Conservation (phyloP, 306 rosid genomes). For the Prunus mira region DNA sequence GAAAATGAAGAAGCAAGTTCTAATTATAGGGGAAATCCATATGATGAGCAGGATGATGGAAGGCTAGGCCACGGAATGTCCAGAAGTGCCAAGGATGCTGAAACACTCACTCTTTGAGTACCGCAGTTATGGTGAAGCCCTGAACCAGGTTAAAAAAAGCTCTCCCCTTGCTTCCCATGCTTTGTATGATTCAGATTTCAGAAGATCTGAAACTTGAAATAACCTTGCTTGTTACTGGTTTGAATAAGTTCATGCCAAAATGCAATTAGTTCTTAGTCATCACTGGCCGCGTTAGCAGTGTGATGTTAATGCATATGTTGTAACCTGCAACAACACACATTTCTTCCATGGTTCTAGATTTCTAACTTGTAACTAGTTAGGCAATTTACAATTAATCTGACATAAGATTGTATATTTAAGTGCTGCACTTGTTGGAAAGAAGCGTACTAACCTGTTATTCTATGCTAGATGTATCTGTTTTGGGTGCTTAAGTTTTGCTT, state of each 20-base stretch:
- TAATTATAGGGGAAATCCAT: slow-evolving; percentile 51
- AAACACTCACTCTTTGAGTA: slow-evolving; percentile 57
- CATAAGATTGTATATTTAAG: not conserved
- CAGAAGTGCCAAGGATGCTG: slow-evolving; percentile 45
- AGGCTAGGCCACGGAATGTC: slow-evolving; percentile 52
- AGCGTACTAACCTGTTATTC: not conserved
- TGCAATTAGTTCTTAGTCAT: slow-evolving; percentile 4
- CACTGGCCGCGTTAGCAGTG: not conserved
- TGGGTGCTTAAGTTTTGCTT: not conserved
- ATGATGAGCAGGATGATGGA: slow-evolving; percentile 66
- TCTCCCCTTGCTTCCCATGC: not conserved
- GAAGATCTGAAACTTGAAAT: not conserved
- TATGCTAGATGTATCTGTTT: not conserved
- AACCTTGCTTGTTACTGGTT: slow-evolving; percentile 10
- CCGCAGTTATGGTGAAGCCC: not conserved
- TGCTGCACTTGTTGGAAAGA: not conserved
- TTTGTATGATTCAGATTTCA: not conserved
- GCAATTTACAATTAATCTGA: not conserved
- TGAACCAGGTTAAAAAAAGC: not conserved
- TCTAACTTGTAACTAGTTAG: not conserved
- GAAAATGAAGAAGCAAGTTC: slow-evolving; percentile 96
- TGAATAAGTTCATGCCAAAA: slow-evolving; percentile 14
- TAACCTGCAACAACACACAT: not conserved
- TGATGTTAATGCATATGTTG: not conserved
- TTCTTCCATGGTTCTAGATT: not conserved